A percentile compares a stretch with the other conserved stretches of the same genome.
These are phyloP conservation scores for Solanum chaucha DNA, from an alignment of 257 asterid genomes.

Conservation along the genomic window DNA sequence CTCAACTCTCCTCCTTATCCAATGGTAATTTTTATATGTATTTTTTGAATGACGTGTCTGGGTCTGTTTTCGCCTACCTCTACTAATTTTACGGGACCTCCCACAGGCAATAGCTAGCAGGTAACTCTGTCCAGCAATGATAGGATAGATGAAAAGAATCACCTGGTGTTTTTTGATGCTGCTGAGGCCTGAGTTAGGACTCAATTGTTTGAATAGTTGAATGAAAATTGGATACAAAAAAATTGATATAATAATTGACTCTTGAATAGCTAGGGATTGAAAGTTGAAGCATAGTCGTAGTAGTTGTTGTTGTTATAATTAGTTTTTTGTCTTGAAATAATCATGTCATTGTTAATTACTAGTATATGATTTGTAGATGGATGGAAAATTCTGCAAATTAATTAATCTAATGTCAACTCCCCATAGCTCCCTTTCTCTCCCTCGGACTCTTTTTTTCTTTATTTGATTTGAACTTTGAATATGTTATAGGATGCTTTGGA, in stretches of 20 bases:
- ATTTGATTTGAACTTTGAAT: neutral
- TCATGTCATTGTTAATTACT: neutral
- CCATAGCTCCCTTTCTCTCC: neutral
- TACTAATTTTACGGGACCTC: too few relatives aligned
- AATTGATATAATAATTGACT: neutral
- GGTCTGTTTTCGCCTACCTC: too few relatives aligned
- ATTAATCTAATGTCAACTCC: neutral
- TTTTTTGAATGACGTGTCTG: too few relatives aligned
- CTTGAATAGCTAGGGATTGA: neutral
- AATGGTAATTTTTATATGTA: constrained; percentile 20
- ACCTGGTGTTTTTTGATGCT: too few relatives aligned
- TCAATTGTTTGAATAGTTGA: neutral
- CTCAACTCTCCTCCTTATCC: constrained; percentile 76
- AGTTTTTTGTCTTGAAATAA: neutral
- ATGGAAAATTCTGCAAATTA: neutral
- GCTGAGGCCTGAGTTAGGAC: too few relatives aligned
- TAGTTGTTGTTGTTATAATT: too few relatives aligned
- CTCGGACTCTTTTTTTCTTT: neutral
- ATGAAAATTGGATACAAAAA: neutral
- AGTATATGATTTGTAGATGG: neutral
- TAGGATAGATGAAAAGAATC: neutral
- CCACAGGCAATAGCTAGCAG: too few relatives aligned
- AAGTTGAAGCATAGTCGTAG: neutral
- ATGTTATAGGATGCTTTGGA: constrained; percentile 71
- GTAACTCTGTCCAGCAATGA: neutral